phyloP scores from a whole-genome alignment of 495 filamentous ascomycete genomes.

The Choiromyces venosus region DNA sequence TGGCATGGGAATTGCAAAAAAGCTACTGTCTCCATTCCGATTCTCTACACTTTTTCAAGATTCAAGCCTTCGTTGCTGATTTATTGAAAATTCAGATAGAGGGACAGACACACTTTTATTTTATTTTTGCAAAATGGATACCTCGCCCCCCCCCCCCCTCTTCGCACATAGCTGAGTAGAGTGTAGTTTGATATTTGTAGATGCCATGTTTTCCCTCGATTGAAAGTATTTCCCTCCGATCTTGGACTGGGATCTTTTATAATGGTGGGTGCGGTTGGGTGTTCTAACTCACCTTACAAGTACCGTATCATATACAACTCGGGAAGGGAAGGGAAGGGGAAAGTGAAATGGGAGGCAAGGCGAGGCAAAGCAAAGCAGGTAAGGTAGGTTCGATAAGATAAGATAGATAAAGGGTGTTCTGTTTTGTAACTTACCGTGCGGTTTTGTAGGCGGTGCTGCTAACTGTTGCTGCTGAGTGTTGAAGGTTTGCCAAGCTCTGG shows the following conservation, averaged over 20 bases:
- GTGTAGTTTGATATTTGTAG: neutral
- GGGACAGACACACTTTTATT: neutral
- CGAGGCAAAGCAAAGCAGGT: neutral
- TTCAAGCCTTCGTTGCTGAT: neutral
- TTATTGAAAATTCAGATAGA: neutral
- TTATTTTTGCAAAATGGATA: neutral
- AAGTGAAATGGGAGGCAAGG: neutral
- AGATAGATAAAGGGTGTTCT: neutral
- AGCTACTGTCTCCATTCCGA: neutral
- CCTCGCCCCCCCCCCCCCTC: neutral
- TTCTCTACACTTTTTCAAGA: constrained; percentile 2
- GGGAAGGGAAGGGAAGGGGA: neutral
- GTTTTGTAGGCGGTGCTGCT: neutral
- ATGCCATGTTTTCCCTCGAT: neutral
- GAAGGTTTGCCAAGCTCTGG: neutral
- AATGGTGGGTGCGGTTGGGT: neutral
- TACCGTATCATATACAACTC: neutral
- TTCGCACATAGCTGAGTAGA: neutral
- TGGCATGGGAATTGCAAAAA: neutral
- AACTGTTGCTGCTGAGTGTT: too few species aligned
- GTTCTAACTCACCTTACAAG: too few species aligned
- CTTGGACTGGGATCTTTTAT: constrained; percentile 3
- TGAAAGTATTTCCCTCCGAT: neutral
- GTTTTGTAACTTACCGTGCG: neutral
- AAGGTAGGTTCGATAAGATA: neutral